Percentiles rank a stretch among this genome's conserved stretches.
phyloP scores from a whole-genome alignment of 1,139 yeast genomes.

The Yamadazyma dushanensis region DNA sequence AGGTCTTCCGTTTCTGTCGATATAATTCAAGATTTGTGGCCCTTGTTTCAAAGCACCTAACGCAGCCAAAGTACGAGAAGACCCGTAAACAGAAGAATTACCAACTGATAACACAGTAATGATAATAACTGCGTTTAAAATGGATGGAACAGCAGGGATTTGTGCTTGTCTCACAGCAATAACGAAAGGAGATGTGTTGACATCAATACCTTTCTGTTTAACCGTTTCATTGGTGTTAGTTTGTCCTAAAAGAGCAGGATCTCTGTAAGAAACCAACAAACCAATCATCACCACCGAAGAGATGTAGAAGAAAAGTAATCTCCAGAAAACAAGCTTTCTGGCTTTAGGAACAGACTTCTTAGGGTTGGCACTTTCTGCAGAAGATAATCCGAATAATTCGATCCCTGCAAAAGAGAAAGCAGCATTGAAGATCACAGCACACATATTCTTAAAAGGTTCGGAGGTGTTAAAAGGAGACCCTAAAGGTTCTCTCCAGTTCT shows the following conservation, averaged over 20 bases:
- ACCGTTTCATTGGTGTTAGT: conserved; percentile 15
- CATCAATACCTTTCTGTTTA: conserved; percentile 28
- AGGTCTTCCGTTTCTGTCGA: conserved; percentile 37
- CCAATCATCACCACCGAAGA: conserved; percentile 32
- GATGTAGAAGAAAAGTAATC: conserved; percentile 32
- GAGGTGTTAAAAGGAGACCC: conserved; percentile 31
- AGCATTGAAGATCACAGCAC: conserved; percentile 80
- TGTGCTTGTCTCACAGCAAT: conserved; percentile 36
- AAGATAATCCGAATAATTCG: conserved; percentile 37
- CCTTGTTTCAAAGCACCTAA: conserved; percentile 37
- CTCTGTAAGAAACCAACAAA: conserved; percentile 30
- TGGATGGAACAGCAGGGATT: conserved; percentile 33
- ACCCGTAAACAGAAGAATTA: conserved; percentile 37
- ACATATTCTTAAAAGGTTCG: conserved; percentile 66
- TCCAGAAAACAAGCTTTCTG: conserved; percentile 37
- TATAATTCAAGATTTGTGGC: conserved; percentile 29
- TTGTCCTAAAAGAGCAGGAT: conserved; percentile 19
- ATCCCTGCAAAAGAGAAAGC: conserved; percentile 70
- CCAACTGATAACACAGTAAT: conserved; percentile 36
- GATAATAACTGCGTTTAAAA: conserved; percentile 33
- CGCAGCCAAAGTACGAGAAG: conserved; percentile 36
- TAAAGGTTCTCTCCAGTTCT: conserved; percentile 31
- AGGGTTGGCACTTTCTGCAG: conserved; percentile 36
- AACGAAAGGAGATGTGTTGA: conserved; percentile 41
- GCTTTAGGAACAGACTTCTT: conserved; percentile 34